Percentiles rank a stretch among this genome's conserved stretches.
These are phyloP conservation scores for Diaporthe citrichinensis DNA, from an alignment of 2,329 filamentous ascomycete genomes.

Conservation along the genomic window DNA sequence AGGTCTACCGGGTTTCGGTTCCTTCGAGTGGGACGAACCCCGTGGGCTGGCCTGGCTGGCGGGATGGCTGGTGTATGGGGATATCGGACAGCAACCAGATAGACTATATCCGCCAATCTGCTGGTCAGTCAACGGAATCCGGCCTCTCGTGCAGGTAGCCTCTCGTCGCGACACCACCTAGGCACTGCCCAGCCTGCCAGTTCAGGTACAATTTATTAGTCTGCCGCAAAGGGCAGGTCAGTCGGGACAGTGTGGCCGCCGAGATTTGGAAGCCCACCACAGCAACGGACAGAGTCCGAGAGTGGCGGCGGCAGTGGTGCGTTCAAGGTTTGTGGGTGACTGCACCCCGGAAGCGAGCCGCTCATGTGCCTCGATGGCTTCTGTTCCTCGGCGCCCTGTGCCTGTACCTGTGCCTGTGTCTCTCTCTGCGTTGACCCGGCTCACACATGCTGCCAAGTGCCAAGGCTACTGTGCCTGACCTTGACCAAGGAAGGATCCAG, in stretches of 20 bases:
- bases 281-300: conserved; percentile 28
- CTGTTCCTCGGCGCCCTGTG: conserved; percentile 13
- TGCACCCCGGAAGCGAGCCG: conserved; percentile 32
- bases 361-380: conserved; percentile 28
- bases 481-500: conserved; percentile 29
- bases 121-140: neutral
- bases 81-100: neutral
- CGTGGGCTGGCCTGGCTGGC: conserved; percentile 22
- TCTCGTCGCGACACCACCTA: neutral
- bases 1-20: conserved; percentile 29
- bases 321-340: conserved; percentile 30
- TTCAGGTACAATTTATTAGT: conserved; percentile 20
- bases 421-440: conserved; percentile 9
- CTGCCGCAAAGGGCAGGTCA: conserved; percentile 31
- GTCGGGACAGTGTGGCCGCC: conserved; percentile 16
- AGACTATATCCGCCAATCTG: neutral
- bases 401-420: neutral
- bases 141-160: neutral
- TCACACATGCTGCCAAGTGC: conserved; percentile 30
- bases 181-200: conserved; percentile 10
- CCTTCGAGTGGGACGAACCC: conserved; percentile 33
- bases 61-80: conserved; percentile 21
- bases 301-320: conserved; percentile 33
- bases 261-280: conserved; percentile 32
- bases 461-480: conserved; percentile 20